Base-by-base conservation (phyloP, 345 rosid genomes). In the Brassica carinata region DNA sequence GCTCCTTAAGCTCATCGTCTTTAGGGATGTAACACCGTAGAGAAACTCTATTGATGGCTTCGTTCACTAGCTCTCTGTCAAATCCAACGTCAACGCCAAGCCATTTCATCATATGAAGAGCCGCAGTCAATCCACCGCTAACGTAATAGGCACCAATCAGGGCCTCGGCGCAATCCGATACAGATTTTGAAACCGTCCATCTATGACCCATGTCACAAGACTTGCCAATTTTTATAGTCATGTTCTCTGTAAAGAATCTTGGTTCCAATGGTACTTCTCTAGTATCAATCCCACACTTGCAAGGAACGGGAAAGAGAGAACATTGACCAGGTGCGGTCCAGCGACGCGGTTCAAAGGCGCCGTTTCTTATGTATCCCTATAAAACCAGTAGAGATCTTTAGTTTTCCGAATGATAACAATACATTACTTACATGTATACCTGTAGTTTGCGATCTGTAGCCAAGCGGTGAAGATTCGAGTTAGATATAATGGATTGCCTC, bases 311-410 rank as follows among this genome's bases (percentile, higher is more conserved):
- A 64, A 77, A 85, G 31, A 86, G 27, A 71, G 91, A 74, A 27
- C 4, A 19, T 48, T 95, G 98, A 40, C 98, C 98, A 13, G 99
- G 98, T 84, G 98, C 96, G 9, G 87, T 87, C 98, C 99, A 95
- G 63, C 90, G 91, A 73, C 93, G 93, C 17, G 98, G 94, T 79
- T 93, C 96, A 78, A 95, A 95, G 61, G 96, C 85, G 69, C 89
- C 34, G 27, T 91, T 94, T 73, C 93, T 85, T 79, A 95, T 83
- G 78, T 91, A 93, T 75, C 87, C 94, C 97, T 95, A 69, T 43
- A 84, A 51, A 69, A 61, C 66, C 18, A 68, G 76, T 40, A 83
- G 10, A 1, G 10, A 0, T 18, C 9, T n/a, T 79, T 48, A 38
- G 10, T 23, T 38, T 17, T 59, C 69, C 13, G 36, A 38, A 66